Base-by-base conservation (phyloP, 1,139 yeast species). In the Kodamaea arcana region DNA sequence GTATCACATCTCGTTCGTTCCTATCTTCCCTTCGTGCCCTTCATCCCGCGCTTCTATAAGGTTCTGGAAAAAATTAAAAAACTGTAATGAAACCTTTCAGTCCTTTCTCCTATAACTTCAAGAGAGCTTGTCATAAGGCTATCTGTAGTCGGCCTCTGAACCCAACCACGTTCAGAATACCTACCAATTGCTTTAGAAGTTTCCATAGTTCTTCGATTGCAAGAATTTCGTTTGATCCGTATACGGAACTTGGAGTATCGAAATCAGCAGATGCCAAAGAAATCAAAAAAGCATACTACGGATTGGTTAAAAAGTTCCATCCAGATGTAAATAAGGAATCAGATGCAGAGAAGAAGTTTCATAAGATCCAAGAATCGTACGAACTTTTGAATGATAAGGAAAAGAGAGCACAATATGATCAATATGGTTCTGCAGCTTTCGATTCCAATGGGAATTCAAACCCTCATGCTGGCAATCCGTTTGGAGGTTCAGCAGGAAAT, bases 271-370 rank as follows among this genome's bases (percentile, higher is more conserved):
- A 82, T 15, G 69, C 82, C n/a, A 74, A 84, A 24, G 94, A 88
- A 24, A 90, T 92, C 61, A 92, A 92, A 60, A 88, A 87, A 62
- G 94, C 96, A 5, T 92, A 92, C 64, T 88, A 88, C 56, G 84
- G 87, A 52, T 68, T 92, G 44, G 98, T 97, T 15, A 94, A 94
- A 59, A 79, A 92, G 58, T 86, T 70, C 60, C 99, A 92, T 60
- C 99, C 99, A 1, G 99, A 92, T 65, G 86, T 92, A 34, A 92
- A 92, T 61, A 92, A 92, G 60, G 96, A 85, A 46, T 75, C 78
- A 26, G 94, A 77, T 21, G 94, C 97, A 0, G 95, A 90, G 49
- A 78, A 80, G 52, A 80, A 78, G 57, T 92, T 92, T 62, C 97
- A 92, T 54, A 88, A 86, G 52, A 77, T 92, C 47, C 97, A 92